Evolutionary conservation across 1,139 yeast species (phyloP).

Genomic region (Yamadazyma aaseri): DNA sequence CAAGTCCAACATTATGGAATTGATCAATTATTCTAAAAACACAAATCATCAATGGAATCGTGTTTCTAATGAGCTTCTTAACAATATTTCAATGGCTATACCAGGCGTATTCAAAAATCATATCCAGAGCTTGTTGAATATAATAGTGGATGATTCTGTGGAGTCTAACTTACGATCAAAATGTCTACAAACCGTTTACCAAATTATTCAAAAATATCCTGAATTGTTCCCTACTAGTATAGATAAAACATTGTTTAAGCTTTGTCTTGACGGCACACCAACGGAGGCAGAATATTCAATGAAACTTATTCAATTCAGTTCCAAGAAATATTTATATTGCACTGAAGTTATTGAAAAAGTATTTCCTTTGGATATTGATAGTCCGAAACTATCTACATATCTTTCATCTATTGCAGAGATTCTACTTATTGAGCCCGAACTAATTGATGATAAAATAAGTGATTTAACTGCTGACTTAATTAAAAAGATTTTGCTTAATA

Average conservation of each 20-base stretch:
- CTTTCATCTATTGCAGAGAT: slow-evolving; percentile 64
- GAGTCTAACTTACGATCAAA: slow-evolving; percentile 15
- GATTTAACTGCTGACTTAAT: slow-evolving; percentile 63
- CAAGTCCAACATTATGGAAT: slow-evolving; percentile 57
- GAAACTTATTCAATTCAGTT: slow-evolving; percentile 49
- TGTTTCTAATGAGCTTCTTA: slow-evolving; percentile 53
- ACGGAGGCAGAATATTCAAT: slow-evolving; percentile 66
- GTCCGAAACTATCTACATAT: slow-evolving; percentile 48
- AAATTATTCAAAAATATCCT: slow-evolving; percentile 52
- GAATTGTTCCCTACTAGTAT: slow-evolving; percentile 35
- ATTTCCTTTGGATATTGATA: slow-evolving; percentile 49
- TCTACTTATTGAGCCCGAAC: slow-evolving; percentile 48
- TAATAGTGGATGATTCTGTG: slow-evolving; percentile 26
- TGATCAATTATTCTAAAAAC: slow-evolving; percentile 49
- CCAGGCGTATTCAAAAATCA: slow-evolving; percentile 70
- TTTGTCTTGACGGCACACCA: slow-evolving; percentile 56
- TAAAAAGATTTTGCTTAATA: slow-evolving; percentile 57
- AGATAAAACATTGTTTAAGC: slow-evolving; percentile 35
- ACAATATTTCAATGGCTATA: slow-evolving; percentile 55
- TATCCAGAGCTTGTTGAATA: slow-evolving; percentile 46
- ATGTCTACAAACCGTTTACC: slow-evolving; percentile 56
- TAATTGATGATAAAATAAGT: slow-evolving; percentile 53
- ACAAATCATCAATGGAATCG: slow-evolving; percentile 26
- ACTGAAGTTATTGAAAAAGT: slow-evolving; percentile 40
- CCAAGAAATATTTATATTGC: slow-evolving; percentile 38